Percentiles rank a stretch among this genome's conserved stretches.
Evolutionary conservation across 306 rosid species (phyloP).

Genomic region (Cucurbita moschata): DNA sequence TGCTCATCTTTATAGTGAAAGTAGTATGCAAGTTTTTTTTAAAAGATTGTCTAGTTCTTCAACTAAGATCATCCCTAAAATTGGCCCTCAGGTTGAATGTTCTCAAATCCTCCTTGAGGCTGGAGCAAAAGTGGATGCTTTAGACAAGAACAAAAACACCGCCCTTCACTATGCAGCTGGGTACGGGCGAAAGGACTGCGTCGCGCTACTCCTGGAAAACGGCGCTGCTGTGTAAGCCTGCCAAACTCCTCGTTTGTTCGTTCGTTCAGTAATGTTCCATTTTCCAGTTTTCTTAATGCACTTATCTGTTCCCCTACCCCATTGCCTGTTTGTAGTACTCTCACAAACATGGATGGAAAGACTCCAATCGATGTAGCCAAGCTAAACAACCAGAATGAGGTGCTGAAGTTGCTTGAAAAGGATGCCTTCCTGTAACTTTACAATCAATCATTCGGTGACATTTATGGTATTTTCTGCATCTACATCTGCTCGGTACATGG

Average conservation of each 20-base stretch:
- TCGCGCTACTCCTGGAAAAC: constrained; percentile 75
- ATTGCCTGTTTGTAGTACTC: constrained; percentile 46
- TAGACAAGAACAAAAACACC: constrained; percentile 90
- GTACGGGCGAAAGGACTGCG: constrained; percentile 95
- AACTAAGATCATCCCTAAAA: not conserved
- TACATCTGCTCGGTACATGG: not conserved
- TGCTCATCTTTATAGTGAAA: not conserved
- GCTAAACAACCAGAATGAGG: constrained; percentile 80
- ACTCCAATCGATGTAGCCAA: constrained; percentile 97
- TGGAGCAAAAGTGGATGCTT: constrained; percentile 87
- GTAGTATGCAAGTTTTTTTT: not conserved
- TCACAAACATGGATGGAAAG: constrained; percentile 89
- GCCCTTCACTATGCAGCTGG: constrained; percentile 99
- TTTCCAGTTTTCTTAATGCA: not conserved
- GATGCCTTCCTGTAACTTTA: constrained; percentile 64
- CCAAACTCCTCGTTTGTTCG: not conserved
- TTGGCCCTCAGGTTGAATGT: constrained; percentile 66
- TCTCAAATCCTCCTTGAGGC: constrained; percentile 93
- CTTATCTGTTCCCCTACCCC: not conserved
- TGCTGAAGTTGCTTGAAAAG: constrained; percentile 86
- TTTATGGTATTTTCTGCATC: not conserved
- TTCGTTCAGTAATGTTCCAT: not conserved
- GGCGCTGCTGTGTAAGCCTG: constrained; percentile 91
- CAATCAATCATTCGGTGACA: not conserved
- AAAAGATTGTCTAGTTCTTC: not conserved